Evolutionary conservation across 2,329 filamentous ascomycete genomes (phyloP), one percentile per base, ranked within the genome.

Genomic region (Coniochaeta prunicola): DNA sequence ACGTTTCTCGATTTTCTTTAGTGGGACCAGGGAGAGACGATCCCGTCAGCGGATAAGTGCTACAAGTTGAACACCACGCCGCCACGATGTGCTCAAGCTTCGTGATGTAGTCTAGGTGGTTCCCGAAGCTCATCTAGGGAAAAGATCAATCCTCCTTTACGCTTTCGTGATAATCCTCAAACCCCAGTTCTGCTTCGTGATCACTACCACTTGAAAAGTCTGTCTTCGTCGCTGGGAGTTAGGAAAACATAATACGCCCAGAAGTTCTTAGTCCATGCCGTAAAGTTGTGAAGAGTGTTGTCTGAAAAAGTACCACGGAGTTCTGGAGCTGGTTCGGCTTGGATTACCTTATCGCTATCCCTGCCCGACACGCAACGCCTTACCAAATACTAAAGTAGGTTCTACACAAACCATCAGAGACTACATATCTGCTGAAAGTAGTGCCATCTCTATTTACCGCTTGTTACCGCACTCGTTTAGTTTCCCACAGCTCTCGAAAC

Each of bases 251-350:
- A 67, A 59, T 65, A 66, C 6, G 66, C 54, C 61, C 59, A 64
- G 26, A 64, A 65, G 1, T 57, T 61, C 21, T 50, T n/a, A n/a
- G n/a, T n/a, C n/a, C n/a, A n/a, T n/a, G n/a, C n/a, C n/a, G n/a
- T n/a, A n/a, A n/a, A n/a, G 68, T 64, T 9, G 72, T 70, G 60
- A 75, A 66, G 59, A 74, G 74, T 24, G 72, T 74, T 0, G 68
- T 70, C 1, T 73, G 74, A 2, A 74, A 65, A 59, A 75, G 75
- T 0, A 68, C 61, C 60, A 74, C 71, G 19, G 70, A n/a, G n/a
- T n/a, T n/a, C n/a, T n/a, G n/a, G n/a, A n/a, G n/a, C n/a, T n/a
- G n/a, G n/a, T n/a, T n/a, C n/a, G n/a, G n/a, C n/a, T n/a, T n/a
- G n/a, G n/a, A n/a, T n/a, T n/a, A n/a, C n/a, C n/a, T n/a, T n/a